Evolutionary conservation across 495 filamentous ascomycete genomes (phyloP).

Genomic region (Sordaria brevicollis): DNA sequence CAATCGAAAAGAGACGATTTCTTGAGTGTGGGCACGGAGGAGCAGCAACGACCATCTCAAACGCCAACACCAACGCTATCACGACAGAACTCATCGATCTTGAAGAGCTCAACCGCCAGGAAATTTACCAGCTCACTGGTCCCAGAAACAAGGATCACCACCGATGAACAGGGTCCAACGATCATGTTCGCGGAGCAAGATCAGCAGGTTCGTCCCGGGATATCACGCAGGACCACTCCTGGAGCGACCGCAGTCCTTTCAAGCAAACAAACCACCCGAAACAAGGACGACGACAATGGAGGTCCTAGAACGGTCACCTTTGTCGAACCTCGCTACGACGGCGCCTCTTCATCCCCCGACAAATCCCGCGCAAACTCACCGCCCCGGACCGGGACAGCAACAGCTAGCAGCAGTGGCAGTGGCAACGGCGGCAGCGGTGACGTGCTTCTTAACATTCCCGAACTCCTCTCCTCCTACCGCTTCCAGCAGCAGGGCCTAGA

Average conservation of each 20-base stretch:
- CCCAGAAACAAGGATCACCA: slow-evolving; percentile 57
- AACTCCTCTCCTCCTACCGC: slow-evolving; percentile 21
- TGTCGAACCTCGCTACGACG: slow-evolving; percentile 22
- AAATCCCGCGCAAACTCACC: slow-evolving; percentile 22
- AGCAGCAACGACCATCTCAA: slow-evolving; percentile 1
- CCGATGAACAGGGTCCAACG: slow-evolving; percentile 52
- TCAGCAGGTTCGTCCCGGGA: slow-evolving; percentile 28
- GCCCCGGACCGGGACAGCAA: slow-evolving; percentile 9
- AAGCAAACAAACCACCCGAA: slow-evolving; percentile 50
- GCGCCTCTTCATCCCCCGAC: slow-evolving; percentile 6
- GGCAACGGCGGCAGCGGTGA: no score
- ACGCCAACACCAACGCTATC: slow-evolving; percentile 35
- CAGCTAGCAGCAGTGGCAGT: neutral
- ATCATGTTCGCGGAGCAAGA: slow-evolving; percentile 63
- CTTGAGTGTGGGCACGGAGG: neutral
- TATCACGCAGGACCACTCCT: slow-evolving; percentile 36
- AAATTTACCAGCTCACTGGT: slow-evolving; percentile 66
- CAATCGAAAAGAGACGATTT: neutral
- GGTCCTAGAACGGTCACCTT: slow-evolving; percentile 62
- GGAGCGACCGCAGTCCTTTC: slow-evolving; percentile 39
- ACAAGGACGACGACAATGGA: slow-evolving; percentile 35
- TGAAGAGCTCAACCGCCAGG: slow-evolving; percentile 39
- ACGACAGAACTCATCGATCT: slow-evolving; percentile 38
- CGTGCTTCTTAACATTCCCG: slow-evolving; percentile 24
- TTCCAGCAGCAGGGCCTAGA: slow-evolving; percentile 1